These are phyloP conservation scores for Talaromyces sp. DNA, from an alignment of 2,329 filamentous ascomycete species.

Conservation along the genomic window DNA sequence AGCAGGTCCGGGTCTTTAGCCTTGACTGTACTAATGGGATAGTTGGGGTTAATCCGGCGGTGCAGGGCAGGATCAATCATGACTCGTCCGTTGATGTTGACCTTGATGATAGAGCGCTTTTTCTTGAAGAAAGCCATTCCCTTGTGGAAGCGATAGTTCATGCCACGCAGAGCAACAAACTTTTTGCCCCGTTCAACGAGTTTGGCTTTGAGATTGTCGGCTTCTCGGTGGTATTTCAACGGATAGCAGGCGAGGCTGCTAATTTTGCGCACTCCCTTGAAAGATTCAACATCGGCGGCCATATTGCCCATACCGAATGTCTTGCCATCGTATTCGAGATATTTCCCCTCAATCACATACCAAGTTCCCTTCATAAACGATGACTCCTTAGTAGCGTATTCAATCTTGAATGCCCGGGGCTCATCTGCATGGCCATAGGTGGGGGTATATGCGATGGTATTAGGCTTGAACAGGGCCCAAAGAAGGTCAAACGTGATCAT, in stretches of 20 bases:
- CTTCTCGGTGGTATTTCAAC: constrained; percentile 70
- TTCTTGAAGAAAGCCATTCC: constrained; percentile 82
- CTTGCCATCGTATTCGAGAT: constrained; percentile 86
- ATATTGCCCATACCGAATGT: constrained; percentile 70
- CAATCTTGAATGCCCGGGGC: constrained; percentile 75
- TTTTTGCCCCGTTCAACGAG: constrained; percentile 78
- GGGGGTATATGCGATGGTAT: constrained; percentile 68
- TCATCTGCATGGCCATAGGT: constrained; percentile 74
- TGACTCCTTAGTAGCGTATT: constrained; percentile 64
- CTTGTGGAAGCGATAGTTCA: constrained; percentile 76
- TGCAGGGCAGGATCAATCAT: constrained; percentile 85
- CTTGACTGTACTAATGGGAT: constrained; percentile 67
- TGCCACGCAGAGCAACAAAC: constrained; percentile 73
- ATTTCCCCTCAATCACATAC: constrained; percentile 67
- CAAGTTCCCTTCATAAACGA: constrained; percentile 66
- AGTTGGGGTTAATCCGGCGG: constrained; percentile 80
- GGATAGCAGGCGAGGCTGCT: constrained; percentile 72
- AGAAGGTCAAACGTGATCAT: constrained; percentile 84
- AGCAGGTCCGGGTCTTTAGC: constrained; percentile 62
- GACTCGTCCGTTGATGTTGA: constrained; percentile 78
- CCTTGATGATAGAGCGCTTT: constrained; percentile 67
- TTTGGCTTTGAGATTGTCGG: constrained; percentile 56
- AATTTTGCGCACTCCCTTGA: constrained; percentile 78
- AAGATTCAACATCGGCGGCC: constrained; percentile 62
- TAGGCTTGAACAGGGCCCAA: constrained; percentile 85